Conservation (phyloP, 306 rosid species). For the Lathyrus sativus region DNA sequence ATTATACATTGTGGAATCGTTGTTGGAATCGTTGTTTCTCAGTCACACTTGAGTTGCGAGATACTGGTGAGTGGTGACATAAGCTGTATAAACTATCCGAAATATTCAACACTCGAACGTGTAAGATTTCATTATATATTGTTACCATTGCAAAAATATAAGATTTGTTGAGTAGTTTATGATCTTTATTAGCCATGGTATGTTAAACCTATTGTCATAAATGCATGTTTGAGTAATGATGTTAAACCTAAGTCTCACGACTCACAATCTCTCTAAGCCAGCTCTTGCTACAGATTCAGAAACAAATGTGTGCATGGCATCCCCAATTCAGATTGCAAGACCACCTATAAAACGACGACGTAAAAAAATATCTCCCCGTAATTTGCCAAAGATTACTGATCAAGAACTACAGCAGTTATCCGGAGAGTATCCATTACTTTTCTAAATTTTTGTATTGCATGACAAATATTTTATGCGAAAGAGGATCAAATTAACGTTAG, state of each 20-base stretch:
- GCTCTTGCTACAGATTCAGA: slow-evolving; percentile 42
- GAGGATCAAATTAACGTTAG: neutral
- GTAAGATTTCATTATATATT: slow-evolving; percentile 48
- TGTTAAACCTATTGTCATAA: too few species aligned
- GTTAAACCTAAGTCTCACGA: too few species aligned
- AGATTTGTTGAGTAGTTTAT: neutral
- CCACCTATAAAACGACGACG: slow-evolving; percentile 90
- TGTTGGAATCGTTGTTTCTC: slow-evolving; percentile 78
- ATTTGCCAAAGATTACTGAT: slow-evolving; percentile 93
- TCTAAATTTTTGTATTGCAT: slow-evolving; percentile 10
- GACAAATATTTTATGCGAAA: neutral
- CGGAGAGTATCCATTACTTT: slow-evolving; percentile 83
- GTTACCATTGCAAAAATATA: neutral
- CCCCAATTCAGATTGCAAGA: slow-evolving; percentile 85
- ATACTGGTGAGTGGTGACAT: slow-evolving; percentile 62
- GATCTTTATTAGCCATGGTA: neutral
- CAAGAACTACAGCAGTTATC: slow-evolving; percentile 93
- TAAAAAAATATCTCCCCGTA: slow-evolving; percentile 88
- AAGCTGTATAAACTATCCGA: slow-evolving; percentile 60
- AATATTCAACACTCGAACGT: slow-evolving; percentile 45
- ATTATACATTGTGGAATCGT: slow-evolving; percentile 62
- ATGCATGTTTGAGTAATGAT: too few species aligned
- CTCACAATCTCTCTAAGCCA: slow-evolving; percentile 28
- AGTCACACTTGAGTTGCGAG: slow-evolving; percentile 60
- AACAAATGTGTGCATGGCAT: slow-evolving; percentile 56